Percentiles rank a stretch among this genome's conserved stretches.
Conservation (phyloP, 1,284 basidiomycete genomes). For the Rhizopogon parksii region DNA sequence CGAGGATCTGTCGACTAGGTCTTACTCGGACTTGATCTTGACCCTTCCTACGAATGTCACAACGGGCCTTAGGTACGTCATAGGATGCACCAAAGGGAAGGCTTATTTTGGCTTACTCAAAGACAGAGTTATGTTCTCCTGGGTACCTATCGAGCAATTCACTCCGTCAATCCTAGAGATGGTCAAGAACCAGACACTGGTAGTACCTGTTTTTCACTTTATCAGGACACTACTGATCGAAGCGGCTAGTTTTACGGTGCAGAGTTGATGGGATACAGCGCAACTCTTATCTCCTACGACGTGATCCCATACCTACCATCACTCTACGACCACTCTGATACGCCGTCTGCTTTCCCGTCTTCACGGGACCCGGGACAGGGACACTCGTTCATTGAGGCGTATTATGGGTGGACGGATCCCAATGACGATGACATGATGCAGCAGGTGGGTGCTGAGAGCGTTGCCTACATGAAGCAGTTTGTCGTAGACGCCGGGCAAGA, state of each 20-base stretch:
- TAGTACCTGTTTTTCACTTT: constrained; percentile 2
- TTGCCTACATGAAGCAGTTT: constrained; percentile 25
- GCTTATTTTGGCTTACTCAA: neutral
- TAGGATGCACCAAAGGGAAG: neutral
- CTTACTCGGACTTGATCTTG: constrained; percentile 12
- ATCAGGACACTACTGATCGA: neutral
- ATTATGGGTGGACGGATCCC: constrained; percentile 36
- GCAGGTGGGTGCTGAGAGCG: constrained; percentile 33
- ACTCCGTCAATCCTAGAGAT: constrained; percentile 11
- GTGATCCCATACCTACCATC: constrained; percentile 50
- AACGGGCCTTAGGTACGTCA: constrained; percentile 6
- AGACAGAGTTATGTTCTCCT: constrained; percentile 13
- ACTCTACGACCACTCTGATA: constrained; percentile 35
- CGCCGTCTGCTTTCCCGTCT: constrained; percentile 43
- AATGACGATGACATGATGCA: constrained; percentile 34
- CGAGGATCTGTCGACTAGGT: neutral
- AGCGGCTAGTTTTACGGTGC: constrained; percentile 12
- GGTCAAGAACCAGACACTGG: constrained; percentile 14
- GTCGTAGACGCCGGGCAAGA: constrained; percentile 26
- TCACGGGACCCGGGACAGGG: constrained; percentile 27
- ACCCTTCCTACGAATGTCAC: constrained; percentile 7
- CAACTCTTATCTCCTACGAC: constrained; percentile 38
- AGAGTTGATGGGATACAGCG: neutral
- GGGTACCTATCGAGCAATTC: constrained; percentile 13
- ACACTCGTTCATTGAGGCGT: constrained; percentile 42